phyloP scores from a whole-genome alignment of 2,329 filamentous ascomycete genomes.

The Exophiala lecanii-corni region DNA sequence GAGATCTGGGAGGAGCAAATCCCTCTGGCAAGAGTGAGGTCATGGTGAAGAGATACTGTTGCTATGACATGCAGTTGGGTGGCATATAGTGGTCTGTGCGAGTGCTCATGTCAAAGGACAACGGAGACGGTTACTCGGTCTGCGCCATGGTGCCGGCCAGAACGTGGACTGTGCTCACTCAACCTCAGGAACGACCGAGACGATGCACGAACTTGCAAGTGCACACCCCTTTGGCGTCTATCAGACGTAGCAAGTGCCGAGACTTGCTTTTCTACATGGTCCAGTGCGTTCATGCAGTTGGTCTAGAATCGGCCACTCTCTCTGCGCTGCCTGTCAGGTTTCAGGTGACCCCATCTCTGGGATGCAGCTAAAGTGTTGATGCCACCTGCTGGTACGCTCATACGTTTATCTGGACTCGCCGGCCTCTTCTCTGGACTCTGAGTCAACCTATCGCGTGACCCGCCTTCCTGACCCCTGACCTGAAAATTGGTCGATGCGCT shows the following conservation, averaged over 20 bases:
- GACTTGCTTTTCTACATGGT: too few relatives aligned
- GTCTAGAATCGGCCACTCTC: slow-evolving; percentile 31
- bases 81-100: slow-evolving; percentile 22
- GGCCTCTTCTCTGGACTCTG: slow-evolving; percentile 36
- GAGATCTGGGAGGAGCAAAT: too few relatives aligned
- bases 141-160: neutral
- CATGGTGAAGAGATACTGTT: slow-evolving; percentile 22
- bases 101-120: slow-evolving; percentile 9
- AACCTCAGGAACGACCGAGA: slow-evolving; percentile 9
- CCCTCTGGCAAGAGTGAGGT: too few relatives aligned
- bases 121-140: slow-evolving; percentile 10
- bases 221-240: too few relatives aligned
- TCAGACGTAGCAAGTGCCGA: too few relatives aligned
- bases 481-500: slow-evolving; percentile 56
- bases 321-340: slow-evolving; percentile 24
- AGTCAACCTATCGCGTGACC: neutral
- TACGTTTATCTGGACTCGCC: slow-evolving; percentile 41
- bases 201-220: too few relatives aligned
- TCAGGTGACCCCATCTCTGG: slow-evolving; percentile 33
- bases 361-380: slow-evolving; percentile 32
- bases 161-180: slow-evolving; percentile 4
- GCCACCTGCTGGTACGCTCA: slow-evolving; percentile 35
- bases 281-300: too few relatives aligned
- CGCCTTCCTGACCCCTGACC: slow-evolving; percentile 33
- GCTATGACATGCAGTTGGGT: slow-evolving; percentile 25